These are phyloP conservation scores for Pythium oligandrum DNA, from an alignment of 352 stramenopile species.

Conservation along the genomic window DNA sequence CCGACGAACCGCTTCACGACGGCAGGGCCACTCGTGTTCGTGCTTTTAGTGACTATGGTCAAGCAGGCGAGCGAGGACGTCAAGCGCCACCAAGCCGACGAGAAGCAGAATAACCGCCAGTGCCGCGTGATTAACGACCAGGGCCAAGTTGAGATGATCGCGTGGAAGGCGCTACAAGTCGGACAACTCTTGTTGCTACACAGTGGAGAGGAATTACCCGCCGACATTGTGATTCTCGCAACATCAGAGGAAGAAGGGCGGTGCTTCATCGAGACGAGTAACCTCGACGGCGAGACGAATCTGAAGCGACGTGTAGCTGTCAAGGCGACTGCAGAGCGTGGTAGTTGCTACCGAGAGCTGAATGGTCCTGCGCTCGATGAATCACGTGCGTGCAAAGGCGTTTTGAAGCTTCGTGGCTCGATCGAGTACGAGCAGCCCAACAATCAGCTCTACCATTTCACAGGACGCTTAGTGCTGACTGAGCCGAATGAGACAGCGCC, in stretches of 20 bases:
- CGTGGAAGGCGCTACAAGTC: conserved; percentile 75
- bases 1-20: conserved; percentile 75
- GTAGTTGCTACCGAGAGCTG: conserved; percentile 19
- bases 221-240: conserved; percentile 85
- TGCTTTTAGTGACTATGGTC: conserved; percentile 69
- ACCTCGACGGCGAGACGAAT: conserved; percentile 88
- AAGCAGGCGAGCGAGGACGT: conserved; percentile 72
- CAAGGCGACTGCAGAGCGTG: conserved; percentile 30
- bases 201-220: conserved; percentile 83
- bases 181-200: conserved; percentile 72
- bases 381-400: conserved; percentile 22
- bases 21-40: conserved; percentile 58
- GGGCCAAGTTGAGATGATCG: conserved; percentile 35
- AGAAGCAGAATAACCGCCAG: conserved; percentile 51
- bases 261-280: conserved; percentile 85
- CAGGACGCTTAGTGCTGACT: conserved; percentile 38
- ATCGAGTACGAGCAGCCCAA: conserved; percentile 79
- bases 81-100: conserved; percentile 61
- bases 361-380: conserved; percentile 23
- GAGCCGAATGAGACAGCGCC: conserved; percentile 20
- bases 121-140: conserved; percentile 29
- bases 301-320: conserved; percentile 69
- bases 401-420: conserved; percentile 26
- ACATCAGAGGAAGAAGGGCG: conserved; percentile 62
- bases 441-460: conserved; percentile 77